Evolutionary conservation across 129 eudicot species (phyloP), one percentile per base, ranked within the genome.

Genomic region (Saposhnikovia divaricata): DNA sequence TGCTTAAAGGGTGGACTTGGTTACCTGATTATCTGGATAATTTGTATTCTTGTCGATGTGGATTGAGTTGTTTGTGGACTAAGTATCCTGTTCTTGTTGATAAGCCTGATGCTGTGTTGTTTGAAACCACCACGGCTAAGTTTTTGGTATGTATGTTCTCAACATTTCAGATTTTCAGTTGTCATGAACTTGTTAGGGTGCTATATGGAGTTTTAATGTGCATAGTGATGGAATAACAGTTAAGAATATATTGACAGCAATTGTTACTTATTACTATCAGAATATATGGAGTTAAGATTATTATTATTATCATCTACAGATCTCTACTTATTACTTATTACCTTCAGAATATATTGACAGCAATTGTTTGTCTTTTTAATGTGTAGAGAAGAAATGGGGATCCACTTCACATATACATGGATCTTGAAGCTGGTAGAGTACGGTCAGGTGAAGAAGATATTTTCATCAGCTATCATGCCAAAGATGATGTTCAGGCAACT

Each of bases 1-100:
- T 96, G 89, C 88, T 96, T 40, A 90, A 92, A 89, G 95, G 96
- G 76, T 96, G 99, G 99, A 92, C 97, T 85, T 96, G 99, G 99
- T 89, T 96, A 80, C 99, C 97, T 83, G 99, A 96, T 88, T 90
- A 96, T 90, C 78, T 96, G 89, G 99, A 96, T 85, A 92, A 92
- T 84, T 84, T 96, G 91, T 96, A 92, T 82, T 72, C 87, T 43
- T 96, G 99, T 83, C 70, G 90, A 61, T 96, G 99, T 65, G 97
- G 97, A 82, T 78, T 96, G 93, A 92, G 95, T 79, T 96, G 99
- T 83, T 87, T 92, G 85, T 96, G 99, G 99, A 96, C 93, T 12
- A 96, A 96, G 85, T 89, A 94, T 80, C 31, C 84, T 28, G 93
- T 96, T 83, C 88, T 96, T 84, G 91, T 90, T 84, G 99, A 92